A percentile compares a stretch with the other conserved stretches of the same genome.
Evolutionary conservation across 805 yeast species (phyloP).

Genomic region (Huiozyma naganishii): DNA sequence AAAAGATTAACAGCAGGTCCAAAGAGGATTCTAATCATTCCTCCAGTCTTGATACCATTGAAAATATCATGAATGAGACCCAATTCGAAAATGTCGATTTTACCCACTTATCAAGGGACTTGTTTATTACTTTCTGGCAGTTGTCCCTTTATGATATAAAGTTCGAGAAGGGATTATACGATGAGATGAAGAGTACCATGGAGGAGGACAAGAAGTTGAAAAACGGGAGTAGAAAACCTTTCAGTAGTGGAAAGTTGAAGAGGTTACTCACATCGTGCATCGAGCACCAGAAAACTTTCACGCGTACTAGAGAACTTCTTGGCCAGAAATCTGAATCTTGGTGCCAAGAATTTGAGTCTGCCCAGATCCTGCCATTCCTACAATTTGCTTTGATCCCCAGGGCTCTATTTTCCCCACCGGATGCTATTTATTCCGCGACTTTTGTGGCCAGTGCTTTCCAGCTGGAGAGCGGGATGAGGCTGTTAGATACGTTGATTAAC

Average conservation of each 20-base stretch:
- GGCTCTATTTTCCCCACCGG: slow-evolving; percentile 66
- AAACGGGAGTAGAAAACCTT: slow-evolving; percentile 12
- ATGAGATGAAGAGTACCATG: slow-evolving; percentile 26
- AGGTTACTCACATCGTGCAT: slow-evolving; percentile 11
- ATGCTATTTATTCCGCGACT: slow-evolving; percentile 58
- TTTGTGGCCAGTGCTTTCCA: slow-evolving; percentile 47
- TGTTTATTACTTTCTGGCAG: slow-evolving; percentile 64
- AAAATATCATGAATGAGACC: slow-evolving; percentile 6
- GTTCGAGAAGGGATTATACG: slow-evolving; percentile 41
- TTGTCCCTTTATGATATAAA: slow-evolving; percentile 61
- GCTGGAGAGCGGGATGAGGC: slow-evolving; percentile 30
- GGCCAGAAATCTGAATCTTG: slow-evolving; percentile 7
- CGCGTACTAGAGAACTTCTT: slow-evolving; percentile 5
- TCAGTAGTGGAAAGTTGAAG: slow-evolving; percentile 9
- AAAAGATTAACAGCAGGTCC: slow-evolving; percentile 11
- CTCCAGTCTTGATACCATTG: background rate
- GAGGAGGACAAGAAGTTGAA: slow-evolving; percentile 9
- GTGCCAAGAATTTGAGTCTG: slow-evolving; percentile 8
- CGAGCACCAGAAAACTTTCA: slow-evolving; percentile 14
- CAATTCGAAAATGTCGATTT: slow-evolving; percentile 17
- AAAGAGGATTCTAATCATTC: slow-evolving; percentile 1
- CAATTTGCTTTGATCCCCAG: slow-evolving; percentile 68
- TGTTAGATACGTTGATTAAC: slow-evolving; percentile 39
- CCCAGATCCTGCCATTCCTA: slow-evolving; percentile 33
- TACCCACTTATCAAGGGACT: slow-evolving; percentile 26